Evolutionary conservation across 2,329 filamentous ascomycete species (phyloP), one percentile per base, ranked within the genome.

Genomic region (Macrophomina pseudophaseolina): DNA sequence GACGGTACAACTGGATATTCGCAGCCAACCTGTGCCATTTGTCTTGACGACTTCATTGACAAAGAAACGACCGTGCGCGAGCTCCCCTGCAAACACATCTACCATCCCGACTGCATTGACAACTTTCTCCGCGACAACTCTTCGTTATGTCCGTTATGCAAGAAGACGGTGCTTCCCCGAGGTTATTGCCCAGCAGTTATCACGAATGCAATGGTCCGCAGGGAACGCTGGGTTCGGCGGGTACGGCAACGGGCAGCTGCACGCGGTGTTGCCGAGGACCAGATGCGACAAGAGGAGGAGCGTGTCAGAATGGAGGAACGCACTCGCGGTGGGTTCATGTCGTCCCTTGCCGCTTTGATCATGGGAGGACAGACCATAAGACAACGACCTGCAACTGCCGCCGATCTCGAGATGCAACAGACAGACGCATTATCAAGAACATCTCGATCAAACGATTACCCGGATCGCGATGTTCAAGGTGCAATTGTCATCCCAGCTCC

Each of bases 91-190:
- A 89, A 91, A 0, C 95, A 99, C 76, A 94, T 98, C 66, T 99
- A 94, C 78, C 94, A 99, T 71, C 90, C 92, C 0, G 90, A 91
- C 70, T 99, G 95, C 74, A 94, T 98, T 70, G 94, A 98, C 74
- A 86, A 89, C 28, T 97, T 95, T 72, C 83, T 98, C 12, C 84
- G 86, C 51, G 85, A 88, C 65, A 90, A 90, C 74, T 96, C 91
- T 74, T 96, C 92, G 18, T 84, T 97, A 1, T 99, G 95, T 74
- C 94, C 95, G 0, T 83, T 97, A 72, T 99, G 95, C 83, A 97
- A 97, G 77, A 87, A 90, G 68, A 91, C 87, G 59, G 92, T 94
- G 73, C 80, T 97, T 0, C 93, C 94, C 73, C 76, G 71, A 81
- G 92, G 83, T 18, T 85, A 79, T 63, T 84, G 82, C 68, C 81